Evolutionary conservation across 176 grass and related monocot genomes (phyloP), one percentile per base, ranked within the genome.

Genomic region (Phragmites australis): DNA sequence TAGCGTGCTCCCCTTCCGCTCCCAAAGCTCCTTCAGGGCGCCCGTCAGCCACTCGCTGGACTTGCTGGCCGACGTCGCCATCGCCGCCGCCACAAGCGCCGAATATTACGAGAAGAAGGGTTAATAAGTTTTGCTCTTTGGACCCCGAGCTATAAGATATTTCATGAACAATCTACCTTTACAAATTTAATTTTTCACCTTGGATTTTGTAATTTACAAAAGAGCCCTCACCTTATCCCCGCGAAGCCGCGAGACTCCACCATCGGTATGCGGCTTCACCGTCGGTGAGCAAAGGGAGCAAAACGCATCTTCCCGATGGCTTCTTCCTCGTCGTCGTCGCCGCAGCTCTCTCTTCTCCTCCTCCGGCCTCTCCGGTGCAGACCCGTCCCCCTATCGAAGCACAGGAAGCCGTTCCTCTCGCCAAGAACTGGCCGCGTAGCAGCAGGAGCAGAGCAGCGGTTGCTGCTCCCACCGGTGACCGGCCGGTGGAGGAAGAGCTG

Each of bases 11-110:
- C 86, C 88, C 22, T 89, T 88, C 25, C 41, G 84, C 0, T 73
- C 88, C 58, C 86, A 71, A 23, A 99, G 88, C 1, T 91, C 90
- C 66, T 69, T 27, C 61, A 98, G 54, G 45, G 92, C 86, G 17
- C 72, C 83, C 78, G 77, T 83, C 46, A 98, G 66, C 92, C 96
- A 98, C 81, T 95, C 85, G 41, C 92, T 88, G 42, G 96, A 94
- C 65, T 89, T 84, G 62, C 52, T 81, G 85, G 87, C 84, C 78
- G 88, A 54, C 27, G 78, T 41, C 67, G 77, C 65, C 74, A 61
- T 83, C 78, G 76, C 47, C 86, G 37, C 56, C 70, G 83, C 49
- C 53, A 64, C 79, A 43, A 63, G 68, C n/a, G 73, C 43, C 42
- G 78, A 69, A 5, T 2, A 12, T 4, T n/a, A 25, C 6, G 34